These are phyloP conservation scores for Pseudozyma pruni DNA, from an alignment of 1,284 basidiomycete genomes.

Conservation along the genomic window DNA sequence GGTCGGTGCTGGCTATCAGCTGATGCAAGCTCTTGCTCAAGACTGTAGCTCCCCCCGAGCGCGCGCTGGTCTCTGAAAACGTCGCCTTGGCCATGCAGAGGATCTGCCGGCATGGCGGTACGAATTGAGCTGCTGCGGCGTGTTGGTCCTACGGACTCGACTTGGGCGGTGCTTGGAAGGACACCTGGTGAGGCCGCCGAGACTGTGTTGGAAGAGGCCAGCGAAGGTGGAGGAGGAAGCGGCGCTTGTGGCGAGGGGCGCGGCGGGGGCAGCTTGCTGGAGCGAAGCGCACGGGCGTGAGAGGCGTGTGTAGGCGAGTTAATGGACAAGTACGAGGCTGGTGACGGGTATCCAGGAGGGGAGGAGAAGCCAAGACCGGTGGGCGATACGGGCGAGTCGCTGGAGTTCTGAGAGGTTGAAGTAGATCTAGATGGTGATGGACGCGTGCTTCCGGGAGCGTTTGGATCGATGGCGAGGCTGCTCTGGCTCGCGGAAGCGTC, in stretches of 20 bases:
- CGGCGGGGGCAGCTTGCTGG: constrained; percentile 37
- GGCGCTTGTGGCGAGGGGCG: constrained; percentile 44
- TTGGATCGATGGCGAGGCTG: constrained; percentile 21
- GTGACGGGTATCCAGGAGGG: constrained; percentile 14
- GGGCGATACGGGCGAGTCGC: constrained; percentile 35
- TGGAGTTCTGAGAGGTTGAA: constrained; percentile 14
- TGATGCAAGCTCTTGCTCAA: constrained; percentile 28
- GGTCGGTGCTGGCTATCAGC: constrained; percentile 13
- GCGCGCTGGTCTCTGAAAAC: constrained; percentile 2
- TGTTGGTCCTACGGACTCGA: not conserved
- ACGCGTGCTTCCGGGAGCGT: constrained; percentile 3
- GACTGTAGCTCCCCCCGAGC: constrained; percentile 31
- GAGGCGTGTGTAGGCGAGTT: constrained; percentile 21
- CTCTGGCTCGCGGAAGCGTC: constrained; percentile 26
- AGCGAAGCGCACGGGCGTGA: constrained; percentile 13
- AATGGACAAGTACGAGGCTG: constrained; percentile 33
- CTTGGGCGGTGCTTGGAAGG: not conserved
- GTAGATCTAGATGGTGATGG: constrained; percentile 33
- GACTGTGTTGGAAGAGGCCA: constrained; percentile 13
- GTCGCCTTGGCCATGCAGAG: constrained; percentile 12
- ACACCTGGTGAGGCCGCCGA: constrained; percentile 7
- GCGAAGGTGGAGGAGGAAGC: constrained; percentile 42
- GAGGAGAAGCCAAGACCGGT: constrained; percentile 30
- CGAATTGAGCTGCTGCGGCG: constrained; percentile 13
- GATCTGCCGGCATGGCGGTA: not conserved